Conservation (phyloP, 768 basidiomycete species). For the Strobilomyces echinocephalus region DNA sequence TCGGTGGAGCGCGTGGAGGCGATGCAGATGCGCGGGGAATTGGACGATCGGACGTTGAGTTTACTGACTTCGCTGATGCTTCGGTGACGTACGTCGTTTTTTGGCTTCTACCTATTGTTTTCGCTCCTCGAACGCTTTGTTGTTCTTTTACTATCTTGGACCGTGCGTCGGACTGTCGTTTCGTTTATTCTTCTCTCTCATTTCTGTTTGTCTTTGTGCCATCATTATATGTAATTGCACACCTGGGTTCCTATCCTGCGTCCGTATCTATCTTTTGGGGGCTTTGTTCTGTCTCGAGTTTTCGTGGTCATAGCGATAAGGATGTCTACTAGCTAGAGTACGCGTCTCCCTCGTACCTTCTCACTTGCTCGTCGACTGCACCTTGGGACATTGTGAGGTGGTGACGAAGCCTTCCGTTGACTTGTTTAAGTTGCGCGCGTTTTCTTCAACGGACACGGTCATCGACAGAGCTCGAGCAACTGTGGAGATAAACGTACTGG, state of each 20-base stretch:
- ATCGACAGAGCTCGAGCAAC: too few species aligned
- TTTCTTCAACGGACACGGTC: too few species aligned
- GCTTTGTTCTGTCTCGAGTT: neutral
- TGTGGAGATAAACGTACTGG: too few species aligned
- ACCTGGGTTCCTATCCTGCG: neutral
- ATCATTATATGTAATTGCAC: neutral
- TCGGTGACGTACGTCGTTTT: constrained; percentile 12
- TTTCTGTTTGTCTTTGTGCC: neutral
- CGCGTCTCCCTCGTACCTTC: too few species aligned
- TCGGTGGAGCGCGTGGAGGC: constrained; percentile 25
- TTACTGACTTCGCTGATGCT: constrained; percentile 35
- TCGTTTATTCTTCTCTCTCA: neutral
- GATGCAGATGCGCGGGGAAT: constrained; percentile 33
- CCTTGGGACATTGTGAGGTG: too few species aligned
- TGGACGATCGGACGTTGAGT: constrained; percentile 48
- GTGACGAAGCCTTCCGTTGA: too few species aligned
- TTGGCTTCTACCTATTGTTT: neutral
- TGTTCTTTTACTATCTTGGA: neutral
- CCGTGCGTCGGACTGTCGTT: neutral
- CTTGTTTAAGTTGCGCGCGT: too few species aligned
- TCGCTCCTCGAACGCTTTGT: neutral
- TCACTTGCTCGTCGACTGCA: too few species aligned
- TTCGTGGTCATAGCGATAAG: too few species aligned
- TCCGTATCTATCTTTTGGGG: too few species aligned
- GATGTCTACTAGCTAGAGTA: too few species aligned